Evolutionary conservation across 192 early-diverging fungal species (phyloP), one percentile per base, ranked within the genome.

Genomic region (Pilaira anomala): DNA sequence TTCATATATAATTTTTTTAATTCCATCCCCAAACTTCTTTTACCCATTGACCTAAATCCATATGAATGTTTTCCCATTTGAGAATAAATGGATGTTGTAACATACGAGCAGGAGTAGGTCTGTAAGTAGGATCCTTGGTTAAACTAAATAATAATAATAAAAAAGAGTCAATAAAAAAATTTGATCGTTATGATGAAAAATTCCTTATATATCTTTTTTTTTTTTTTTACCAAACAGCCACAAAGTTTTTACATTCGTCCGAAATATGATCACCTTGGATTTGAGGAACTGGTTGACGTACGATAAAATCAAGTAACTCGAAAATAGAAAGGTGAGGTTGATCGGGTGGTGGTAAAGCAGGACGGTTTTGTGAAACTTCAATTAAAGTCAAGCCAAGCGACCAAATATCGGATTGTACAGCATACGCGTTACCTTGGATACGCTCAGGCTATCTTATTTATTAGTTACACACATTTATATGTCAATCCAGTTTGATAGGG

Each of bases 351-450:
- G 94, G 95, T 69, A 95, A 95, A 21, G 96, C 94, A 76, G 95
- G 93, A 74, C 88, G 85, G 67, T 89, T 94, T 71, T 92, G 85
- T 3, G 94, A 94, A 5, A 95, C 83, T 76, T 99, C 98, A 64
- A 98, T 91, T 30, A 98, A 76, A 0, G 94, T 92, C 61, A 99
- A 75, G 0, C 93, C 93, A 45, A 98, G 72, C 9, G 93, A 94
- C 97, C 98, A 99, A n/a, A 98, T 87, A 69, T 98, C 95, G 19
- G 91, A 91, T 57, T 91, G 89, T 16, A 96, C 91, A 1, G 90
- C 86, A 65, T 99, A 92, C 36, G 80, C 77, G 70, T 81, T 88
- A 61, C 93, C 93, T 76, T 93, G 88, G 68, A 99, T 98, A 33
- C 97, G 85, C 71, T 99, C 97, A 48, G 97, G 97, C 90, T 93